Evolutionary conservation across 805 yeast genomes (phyloP).

Genomic region (Hemisphaericaspora nanyangensis): DNA sequence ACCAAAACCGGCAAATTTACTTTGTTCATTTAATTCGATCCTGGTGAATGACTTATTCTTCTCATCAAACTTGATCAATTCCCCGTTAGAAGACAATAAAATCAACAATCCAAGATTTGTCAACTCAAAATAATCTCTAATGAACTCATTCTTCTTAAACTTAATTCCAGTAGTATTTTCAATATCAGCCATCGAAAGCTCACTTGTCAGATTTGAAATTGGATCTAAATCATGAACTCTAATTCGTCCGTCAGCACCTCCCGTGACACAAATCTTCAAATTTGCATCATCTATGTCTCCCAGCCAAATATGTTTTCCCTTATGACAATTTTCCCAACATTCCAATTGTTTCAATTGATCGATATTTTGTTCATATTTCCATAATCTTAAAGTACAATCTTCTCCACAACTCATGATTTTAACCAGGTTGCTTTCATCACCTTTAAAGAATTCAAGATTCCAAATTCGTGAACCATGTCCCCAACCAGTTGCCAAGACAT

Average conservation of each 20-base stretch:
- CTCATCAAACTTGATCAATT: slow-evolving; percentile 33
- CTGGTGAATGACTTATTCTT: slow-evolving; percentile 20
- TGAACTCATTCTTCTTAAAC: slow-evolving; percentile 46
- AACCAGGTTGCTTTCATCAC: slow-evolving; percentile 16
- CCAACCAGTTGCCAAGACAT: slow-evolving; percentile 78
- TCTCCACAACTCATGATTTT: slow-evolving; percentile 69
- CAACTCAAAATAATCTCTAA: slow-evolving; percentile 58
- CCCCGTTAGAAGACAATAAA: slow-evolving; percentile 59
- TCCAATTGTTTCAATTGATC: slow-evolving; percentile 36
- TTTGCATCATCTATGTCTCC: slow-evolving; percentile 49
- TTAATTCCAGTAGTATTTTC: slow-evolving; percentile 16
- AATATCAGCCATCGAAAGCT: slow-evolving; percentile 33
- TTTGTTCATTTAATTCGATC: slow-evolving; percentile 13
- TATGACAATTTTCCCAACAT: slow-evolving; percentile 61
- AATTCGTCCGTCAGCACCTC: slow-evolving; percentile 91
- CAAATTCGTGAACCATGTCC: slow-evolving; percentile 96
- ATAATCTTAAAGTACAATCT: slow-evolving; percentile 78
- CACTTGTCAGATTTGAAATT: slow-evolving; percentile 4
- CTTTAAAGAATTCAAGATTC: slow-evolving; percentile 59
- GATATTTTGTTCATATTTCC: slow-evolving; percentile 47
- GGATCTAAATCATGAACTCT: slow-evolving; percentile 52
- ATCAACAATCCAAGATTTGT: slow-evolving; percentile 38
- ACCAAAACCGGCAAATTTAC: slow-evolving; percentile 35
- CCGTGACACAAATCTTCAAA: slow-evolving; percentile 60
- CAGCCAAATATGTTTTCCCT: slow-evolving; percentile 88